These are phyloP conservation scores for Carex parvula DNA, from an alignment of 176 grass and related monocot species.

Conservation along the genomic window DNA sequence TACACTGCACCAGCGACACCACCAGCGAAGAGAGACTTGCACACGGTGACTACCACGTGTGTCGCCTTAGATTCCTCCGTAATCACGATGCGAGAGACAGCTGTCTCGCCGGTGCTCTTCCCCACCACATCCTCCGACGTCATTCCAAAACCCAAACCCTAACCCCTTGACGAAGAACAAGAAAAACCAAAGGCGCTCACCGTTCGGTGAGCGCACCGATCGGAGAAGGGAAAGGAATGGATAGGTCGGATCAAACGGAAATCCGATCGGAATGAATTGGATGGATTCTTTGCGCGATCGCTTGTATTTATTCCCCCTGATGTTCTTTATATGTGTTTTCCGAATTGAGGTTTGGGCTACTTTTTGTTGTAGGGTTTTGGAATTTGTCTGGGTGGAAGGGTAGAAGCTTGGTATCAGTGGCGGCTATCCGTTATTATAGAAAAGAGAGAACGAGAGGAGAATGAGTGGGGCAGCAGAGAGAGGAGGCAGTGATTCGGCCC, in stretches of 20 bases:
- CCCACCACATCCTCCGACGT: slow-evolving; percentile 86
- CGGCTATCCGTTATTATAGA: slow-evolving; percentile 16
- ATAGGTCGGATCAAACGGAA: neutral
- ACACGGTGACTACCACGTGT: slow-evolving; percentile 56
- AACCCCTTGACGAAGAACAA: neutral
- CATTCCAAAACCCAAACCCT: slow-evolving; percentile 42
- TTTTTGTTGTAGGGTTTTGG: neutral
- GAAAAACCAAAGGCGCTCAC: neutral
- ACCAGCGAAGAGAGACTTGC: slow-evolving; percentile 89
- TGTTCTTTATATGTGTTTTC: neutral
- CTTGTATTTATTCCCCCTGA: neutral
- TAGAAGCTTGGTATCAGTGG: slow-evolving; percentile 13
- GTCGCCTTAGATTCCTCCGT: slow-evolving; percentile 98
- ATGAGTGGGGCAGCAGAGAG: slow-evolving; percentile 2
- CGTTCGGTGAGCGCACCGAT: neutral
- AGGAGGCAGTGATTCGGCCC: slow-evolving; percentile 3
- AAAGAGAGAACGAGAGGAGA: neutral
- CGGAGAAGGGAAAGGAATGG: neutral
- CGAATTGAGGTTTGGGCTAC: neutral
- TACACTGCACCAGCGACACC: slow-evolving; percentile 92
- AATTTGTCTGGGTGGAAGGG: neutral
- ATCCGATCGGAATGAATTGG: neutral
- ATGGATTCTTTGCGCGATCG: neutral
- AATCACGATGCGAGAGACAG: slow-evolving; percentile 83
- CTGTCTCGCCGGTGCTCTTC: slow-evolving; percentile 81